Evolutionary conservation across 2,329 filamentous ascomycete genomes (phyloP).

Genomic region (Juglanconis oblonga): DNA sequence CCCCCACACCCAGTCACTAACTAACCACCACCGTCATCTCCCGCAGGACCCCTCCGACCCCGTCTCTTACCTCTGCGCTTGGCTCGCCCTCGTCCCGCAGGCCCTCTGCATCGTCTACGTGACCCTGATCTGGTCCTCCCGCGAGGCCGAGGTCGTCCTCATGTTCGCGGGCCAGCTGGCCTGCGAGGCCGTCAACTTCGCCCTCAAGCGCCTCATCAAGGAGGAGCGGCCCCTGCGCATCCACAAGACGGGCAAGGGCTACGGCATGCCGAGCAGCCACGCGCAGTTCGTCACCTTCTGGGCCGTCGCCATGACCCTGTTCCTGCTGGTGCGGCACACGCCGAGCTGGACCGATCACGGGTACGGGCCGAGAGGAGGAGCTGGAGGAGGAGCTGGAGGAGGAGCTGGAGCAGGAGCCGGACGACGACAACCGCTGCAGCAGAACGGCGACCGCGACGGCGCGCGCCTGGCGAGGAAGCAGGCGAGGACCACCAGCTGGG

Average conservation of each 20-base stretch:
- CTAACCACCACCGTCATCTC: slow-evolving; percentile 1
- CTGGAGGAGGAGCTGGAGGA: slow-evolving; percentile 4
- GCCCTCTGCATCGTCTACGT: slow-evolving; percentile 86
- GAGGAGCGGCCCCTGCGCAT: slow-evolving; percentile 82
- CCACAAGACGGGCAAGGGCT: slow-evolving; percentile 81
- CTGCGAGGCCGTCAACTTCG: slow-evolving; percentile 89
- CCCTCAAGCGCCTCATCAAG: slow-evolving; percentile 85
- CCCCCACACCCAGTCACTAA: not conserved
- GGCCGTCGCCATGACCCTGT: slow-evolving; percentile 77
- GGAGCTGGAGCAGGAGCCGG: not conserved
- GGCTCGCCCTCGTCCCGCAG: slow-evolving; percentile 91
- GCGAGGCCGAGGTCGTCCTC: slow-evolving; percentile 83
- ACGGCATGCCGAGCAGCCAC: slow-evolving; percentile 95
- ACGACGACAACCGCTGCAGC: slow-evolving; percentile 11
- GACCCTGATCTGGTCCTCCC: slow-evolving; percentile 84
- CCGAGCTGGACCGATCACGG: slow-evolving; percentile 39
- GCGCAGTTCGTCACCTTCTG: slow-evolving; percentile 95
- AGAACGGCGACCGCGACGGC: no score
- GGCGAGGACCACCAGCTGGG: not conserved
- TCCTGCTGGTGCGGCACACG: slow-evolving; percentile 77
- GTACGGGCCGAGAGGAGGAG: not conserved
- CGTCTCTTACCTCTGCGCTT: slow-evolving; percentile 84
- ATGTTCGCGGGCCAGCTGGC: slow-evolving; percentile 90
- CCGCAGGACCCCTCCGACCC: slow-evolving; percentile 78
- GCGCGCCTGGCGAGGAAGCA: not conserved